Evolutionary conservation across 2,329 filamentous ascomycete genomes (phyloP).

Genomic region (Penicillium frequentans): DNA sequence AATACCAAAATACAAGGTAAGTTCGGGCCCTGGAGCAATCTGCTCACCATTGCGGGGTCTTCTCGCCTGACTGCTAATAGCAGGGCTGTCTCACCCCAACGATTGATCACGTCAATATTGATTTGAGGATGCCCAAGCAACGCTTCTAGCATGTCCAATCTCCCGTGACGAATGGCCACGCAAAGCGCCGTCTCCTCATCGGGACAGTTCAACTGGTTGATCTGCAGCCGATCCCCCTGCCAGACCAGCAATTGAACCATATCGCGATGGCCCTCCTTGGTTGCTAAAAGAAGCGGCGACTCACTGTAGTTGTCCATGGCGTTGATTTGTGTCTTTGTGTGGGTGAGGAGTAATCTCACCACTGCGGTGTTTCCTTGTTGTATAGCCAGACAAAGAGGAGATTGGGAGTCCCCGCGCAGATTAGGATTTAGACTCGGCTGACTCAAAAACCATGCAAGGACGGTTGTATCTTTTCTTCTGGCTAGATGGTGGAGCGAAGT

Average conservation of each 20-base stretch:
- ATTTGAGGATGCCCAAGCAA: background rate
- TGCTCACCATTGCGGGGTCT: background rate
- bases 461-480: background rate
- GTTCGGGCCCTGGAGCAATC: background rate
- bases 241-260: background rate
- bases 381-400: background rate
- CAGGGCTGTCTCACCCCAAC: background rate
- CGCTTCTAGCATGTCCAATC: background rate
- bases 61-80: background rate
- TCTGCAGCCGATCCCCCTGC: background rate
- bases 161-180: background rate
- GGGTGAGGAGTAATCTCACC: background rate
- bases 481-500: background rate
- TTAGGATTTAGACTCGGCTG: background rate
- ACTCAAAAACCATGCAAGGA: background rate
- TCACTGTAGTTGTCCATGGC: background rate
- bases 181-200: background rate
- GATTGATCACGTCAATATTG: background rate
- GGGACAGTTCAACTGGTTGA: background rate
- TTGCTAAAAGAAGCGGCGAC: background rate
- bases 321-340: background rate
- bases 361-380: no score
- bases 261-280: background rate
- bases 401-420: background rate
- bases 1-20: background rate